Conservation (phyloP, 345 rosid species). For the Camelina sativa region DNA sequence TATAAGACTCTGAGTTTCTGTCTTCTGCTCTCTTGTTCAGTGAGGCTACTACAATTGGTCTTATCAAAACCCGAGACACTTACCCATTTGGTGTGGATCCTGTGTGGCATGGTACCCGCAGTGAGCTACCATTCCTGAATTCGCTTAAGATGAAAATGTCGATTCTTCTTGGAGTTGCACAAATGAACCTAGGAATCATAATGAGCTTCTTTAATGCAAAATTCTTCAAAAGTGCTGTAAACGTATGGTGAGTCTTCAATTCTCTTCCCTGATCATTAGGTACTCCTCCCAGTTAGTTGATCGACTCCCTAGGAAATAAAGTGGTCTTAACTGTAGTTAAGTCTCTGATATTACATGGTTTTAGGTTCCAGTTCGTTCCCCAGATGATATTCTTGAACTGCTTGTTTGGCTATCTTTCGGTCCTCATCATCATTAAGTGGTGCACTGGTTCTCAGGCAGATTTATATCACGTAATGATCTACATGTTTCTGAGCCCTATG, state of each 20-base stretch:
- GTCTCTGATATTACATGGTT: slow-evolving; percentile 35
- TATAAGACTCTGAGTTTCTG: slow-evolving; percentile 12
- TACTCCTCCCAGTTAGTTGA: slow-evolving; percentile 12
- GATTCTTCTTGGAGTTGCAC: slow-evolving; percentile 92
- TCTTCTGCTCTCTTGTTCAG: slow-evolving; percentile 46
- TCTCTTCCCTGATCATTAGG: background rate
- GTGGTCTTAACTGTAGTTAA: background rate
- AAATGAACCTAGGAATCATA: slow-evolving; percentile 96
- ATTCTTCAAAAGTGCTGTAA: slow-evolving; percentile 66
- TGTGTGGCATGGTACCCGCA: slow-evolving; percentile 89
- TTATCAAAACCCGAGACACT: slow-evolving; percentile 77
- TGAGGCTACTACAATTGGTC: slow-evolving; percentile 81
- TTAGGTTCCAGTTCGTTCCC: slow-evolving; percentile 96
- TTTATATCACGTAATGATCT: slow-evolving; percentile 86
- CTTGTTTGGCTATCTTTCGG: slow-evolving; percentile 89
- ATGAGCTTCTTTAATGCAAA: slow-evolving; percentile 88
- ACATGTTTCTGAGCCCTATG: slow-evolving; percentile 97
- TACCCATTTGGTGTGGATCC: slow-evolving; percentile 99
- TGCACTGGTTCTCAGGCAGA: slow-evolving; percentile 92
- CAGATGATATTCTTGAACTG: slow-evolving; percentile 91
- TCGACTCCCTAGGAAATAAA: slow-evolving; percentile 20
- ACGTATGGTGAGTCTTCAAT: slow-evolving; percentile 62
- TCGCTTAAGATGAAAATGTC: slow-evolving; percentile 99
- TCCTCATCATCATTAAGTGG: slow-evolving; percentile 88
- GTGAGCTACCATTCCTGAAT: slow-evolving; percentile 90